Evolutionary conservation across 2,329 filamentous ascomycete species (phyloP).

Genomic region (Sordariomycetes sp.): DNA sequence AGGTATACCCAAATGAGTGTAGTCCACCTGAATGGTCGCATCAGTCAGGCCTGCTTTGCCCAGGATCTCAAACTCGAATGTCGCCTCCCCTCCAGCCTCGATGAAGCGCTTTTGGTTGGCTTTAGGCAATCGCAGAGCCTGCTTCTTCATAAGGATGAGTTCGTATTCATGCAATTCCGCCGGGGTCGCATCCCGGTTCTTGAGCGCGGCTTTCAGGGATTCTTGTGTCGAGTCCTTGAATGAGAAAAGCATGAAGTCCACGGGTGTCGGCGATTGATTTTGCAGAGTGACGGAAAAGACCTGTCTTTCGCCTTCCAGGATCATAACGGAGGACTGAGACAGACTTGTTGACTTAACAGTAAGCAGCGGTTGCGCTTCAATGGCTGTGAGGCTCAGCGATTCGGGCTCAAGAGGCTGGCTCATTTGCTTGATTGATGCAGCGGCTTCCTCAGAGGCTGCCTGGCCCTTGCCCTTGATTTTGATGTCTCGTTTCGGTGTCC

Average conservation of each 20-base stretch:
- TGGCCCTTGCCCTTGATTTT: constrained; percentile 74
- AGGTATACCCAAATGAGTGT: constrained; percentile 67
- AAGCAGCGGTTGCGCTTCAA: constrained; percentile 69
- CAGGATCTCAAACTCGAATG: constrained; percentile 75
- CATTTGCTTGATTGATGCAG: constrained; percentile 25
- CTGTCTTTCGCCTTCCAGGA: constrained; percentile 81
- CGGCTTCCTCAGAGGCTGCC: constrained; percentile 40
- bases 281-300: constrained; percentile 70
- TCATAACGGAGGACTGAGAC: constrained; percentile 79
- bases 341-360: constrained; percentile 68
- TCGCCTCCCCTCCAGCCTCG: constrained; percentile 54
- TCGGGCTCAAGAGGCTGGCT: constrained; percentile 31
- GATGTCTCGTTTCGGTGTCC: constrained; percentile 57
- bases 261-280: constrained; percentile 68
- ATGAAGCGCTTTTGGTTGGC: constrained; percentile 48
- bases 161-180: constrained; percentile 83
- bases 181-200: constrained; percentile 66
- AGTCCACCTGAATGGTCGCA: constrained; percentile 76
- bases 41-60: constrained; percentile 79
- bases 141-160: constrained; percentile 64
- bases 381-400: constrained; percentile 60
- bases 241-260: constrained; percentile 78
- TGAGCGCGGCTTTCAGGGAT: constrained; percentile 65
- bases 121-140: constrained; percentile 51
- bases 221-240: constrained; percentile 83